phyloP scores from a whole-genome alignment of 2,329 filamentous ascomycete species.

The Colletotrichum ledebouriae region DNA sequence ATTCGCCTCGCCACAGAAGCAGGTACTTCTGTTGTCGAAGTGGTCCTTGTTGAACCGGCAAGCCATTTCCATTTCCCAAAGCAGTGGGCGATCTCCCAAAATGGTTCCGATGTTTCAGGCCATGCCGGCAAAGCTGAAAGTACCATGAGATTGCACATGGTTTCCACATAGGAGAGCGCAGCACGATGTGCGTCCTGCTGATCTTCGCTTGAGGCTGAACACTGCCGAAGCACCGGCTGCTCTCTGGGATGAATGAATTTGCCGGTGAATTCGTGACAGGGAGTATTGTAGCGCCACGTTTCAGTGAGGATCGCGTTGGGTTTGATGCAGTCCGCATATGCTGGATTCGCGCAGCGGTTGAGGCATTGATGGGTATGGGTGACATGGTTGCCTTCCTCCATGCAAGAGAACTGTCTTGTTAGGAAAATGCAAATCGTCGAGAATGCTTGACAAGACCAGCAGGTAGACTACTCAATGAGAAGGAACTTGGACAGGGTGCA shows the following conservation, averaged over 20 bases:
- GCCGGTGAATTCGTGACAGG: conserved; percentile 31
- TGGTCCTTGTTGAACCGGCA: conserved; percentile 39
- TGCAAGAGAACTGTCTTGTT: conserved; percentile 21
- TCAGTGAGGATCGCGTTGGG: background rate
- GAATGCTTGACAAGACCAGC: background rate
- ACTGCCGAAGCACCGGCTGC: background rate
- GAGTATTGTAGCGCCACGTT: background rate
- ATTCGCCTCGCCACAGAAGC: conserved; percentile 14
- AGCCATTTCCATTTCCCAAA: conserved; percentile 32
- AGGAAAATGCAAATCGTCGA: conserved; percentile 35
- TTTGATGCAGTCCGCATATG: conserved; percentile 25
- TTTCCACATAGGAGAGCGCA: conserved; percentile 8
- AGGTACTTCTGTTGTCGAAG: conserved; percentile 13
- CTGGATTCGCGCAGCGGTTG: conserved; percentile 36
- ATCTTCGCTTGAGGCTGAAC: background rate
- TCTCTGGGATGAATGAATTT: conserved; percentile 22
- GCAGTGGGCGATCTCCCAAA: too few species aligned
- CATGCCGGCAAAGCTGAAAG: background rate
- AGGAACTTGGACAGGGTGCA: background rate
- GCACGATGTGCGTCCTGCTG: background rate
- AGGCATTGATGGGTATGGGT: conserved; percentile 26
- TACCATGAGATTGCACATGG: conserved; percentile 17
- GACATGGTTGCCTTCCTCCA: background rate
- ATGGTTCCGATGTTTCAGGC: background rate
- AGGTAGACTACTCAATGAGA: background rate